Base-by-base conservation (phyloP, 2,329 filamentous ascomycete genomes). In the Didymellaceae sp. region DNA sequence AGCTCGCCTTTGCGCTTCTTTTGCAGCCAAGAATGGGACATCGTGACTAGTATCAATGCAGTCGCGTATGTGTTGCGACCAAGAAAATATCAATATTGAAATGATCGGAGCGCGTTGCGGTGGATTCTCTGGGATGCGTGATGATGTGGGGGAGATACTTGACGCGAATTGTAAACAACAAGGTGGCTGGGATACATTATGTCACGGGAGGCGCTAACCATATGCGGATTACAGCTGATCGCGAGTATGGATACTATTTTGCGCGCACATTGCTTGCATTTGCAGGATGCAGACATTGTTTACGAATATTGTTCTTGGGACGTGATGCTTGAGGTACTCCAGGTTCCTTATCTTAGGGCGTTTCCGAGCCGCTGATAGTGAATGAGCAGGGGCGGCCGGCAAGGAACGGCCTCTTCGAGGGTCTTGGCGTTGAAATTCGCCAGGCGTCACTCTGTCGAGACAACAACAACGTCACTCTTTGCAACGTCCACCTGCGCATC, bases 1-100 rank as follows among this genome's bases (percentile, higher is more conserved):
- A 96, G 83, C 59, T 93, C 90, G 63, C 80, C 81, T 81, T 96
- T 96, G 78, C 89, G 87, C 82, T 94, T 89, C 73, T 83, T 82
- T 74, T 86, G 83, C 71, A 96, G 81, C 85, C 89, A 96, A 63
- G 85, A 84, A 55, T 85, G 57, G 35, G 70, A 85, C 86, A 89
- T 89, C 64, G 71, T 82, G 63, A 55, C 54, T 67, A 65, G 56
- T 65, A 71, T 61, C 41, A 49, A 66, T 66, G 57, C 59, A 58
- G 74, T 81, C 78, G 78, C 78, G 76, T 70, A 69, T 66, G 53
- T 59, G 66, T 75, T 74, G 81, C 80, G 80, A 82, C 74, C 61
- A 62, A 39, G 48, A 54, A 45, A 52, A 55, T 59, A 44, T 54
- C 48, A 50, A 48, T 43, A 50, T 48, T 6, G 24, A 64, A 57